Evolutionary conservation across 352 stramenopile species (phyloP), one percentile per base, ranked within the genome.

Genomic region (Globisporangium cystogenes): DNA sequence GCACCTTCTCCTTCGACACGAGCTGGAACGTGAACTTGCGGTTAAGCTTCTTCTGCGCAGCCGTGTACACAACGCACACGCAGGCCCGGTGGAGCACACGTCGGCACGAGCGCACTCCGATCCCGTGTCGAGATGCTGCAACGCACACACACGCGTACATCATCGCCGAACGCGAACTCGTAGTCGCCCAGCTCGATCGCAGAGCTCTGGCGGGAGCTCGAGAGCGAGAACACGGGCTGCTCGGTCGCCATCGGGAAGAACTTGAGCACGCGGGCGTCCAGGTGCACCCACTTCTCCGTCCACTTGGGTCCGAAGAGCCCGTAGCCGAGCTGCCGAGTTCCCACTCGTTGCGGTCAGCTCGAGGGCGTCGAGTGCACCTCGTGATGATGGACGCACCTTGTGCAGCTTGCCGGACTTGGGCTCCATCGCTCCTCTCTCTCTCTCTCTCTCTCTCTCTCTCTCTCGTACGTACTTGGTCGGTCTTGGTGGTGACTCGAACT

Each of bases 271-370:
- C 65, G 66, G 31, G 73, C 74, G 53, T 92, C 81, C 33, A 89
- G 58, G 37, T 89, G 79, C 7, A 86, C 79, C 82, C 82, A 90
- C 48, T 90, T 92, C 53, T 87, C 82, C 27, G 64, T 88, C 82
- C 82, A 92, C 64, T 86, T 86, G 7, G 75, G 56, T 0, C 82
- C 76, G 51, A 90, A 86, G 14, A 92, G 45, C 1, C 73, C 67
- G 5, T 70, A 67, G 0, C 65, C 64, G 31, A 87, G 66, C 82
- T 92, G 53, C 15, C 8, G 7, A 14, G 16, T 15, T 11, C 2
- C 33, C n/a, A 21, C 6, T 29, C 26, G 5, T 12, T 7, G 4
- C 6, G 46, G 16, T n/a, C 21, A 27, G 26, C 27, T 6, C 16
- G 4, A 46, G 2, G 40, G 7, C 20, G 11, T 1, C 35, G 57